These are phyloP conservation scores for Zygnema cylindricum DNA, from an alignment of 139 green algal genomes.

Conservation along the genomic window DNA sequence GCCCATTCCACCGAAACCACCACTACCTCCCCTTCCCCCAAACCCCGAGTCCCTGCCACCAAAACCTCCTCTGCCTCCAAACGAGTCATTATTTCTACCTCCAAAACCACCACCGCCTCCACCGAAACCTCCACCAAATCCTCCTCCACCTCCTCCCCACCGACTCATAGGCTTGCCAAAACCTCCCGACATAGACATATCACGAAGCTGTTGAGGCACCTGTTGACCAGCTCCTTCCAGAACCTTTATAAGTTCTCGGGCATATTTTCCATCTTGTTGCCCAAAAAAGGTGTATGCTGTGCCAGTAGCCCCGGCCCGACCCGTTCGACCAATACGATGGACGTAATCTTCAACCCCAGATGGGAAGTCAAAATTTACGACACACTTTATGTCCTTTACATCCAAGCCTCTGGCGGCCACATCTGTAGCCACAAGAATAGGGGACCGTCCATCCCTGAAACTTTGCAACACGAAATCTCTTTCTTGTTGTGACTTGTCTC, in stretches of 20 bases:
- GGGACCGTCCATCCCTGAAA: constrained; percentile 65
- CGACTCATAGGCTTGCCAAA: constrained; percentile 26
- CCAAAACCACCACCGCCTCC: constrained; percentile 21
- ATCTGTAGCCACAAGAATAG: constrained; percentile 76
- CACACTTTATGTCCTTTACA: constrained; percentile 80
- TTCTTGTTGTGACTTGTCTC: constrained; percentile 94
- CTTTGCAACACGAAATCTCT: constrained; percentile 81
- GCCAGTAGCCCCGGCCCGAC: constrained; percentile 75
- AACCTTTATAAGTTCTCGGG: constrained; percentile 58
- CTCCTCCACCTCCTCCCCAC: constrained; percentile 45
- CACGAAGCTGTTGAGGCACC: constrained; percentile 45
- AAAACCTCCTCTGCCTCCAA: background rate
- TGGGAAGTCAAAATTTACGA: constrained; percentile 83
- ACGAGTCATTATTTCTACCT: background rate
- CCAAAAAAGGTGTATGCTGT: constrained; percentile 85
- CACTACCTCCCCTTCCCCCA: constrained; percentile 13
- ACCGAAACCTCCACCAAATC: constrained; percentile 10
- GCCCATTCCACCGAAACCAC: background rate
- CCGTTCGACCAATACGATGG: constrained; percentile 83
- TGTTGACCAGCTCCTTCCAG: constrained; percentile 53
- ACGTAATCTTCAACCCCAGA: constrained; percentile 89
- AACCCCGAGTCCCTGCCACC: background rate
- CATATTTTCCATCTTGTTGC: constrained; percentile 60
- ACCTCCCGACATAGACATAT: constrained; percentile 32
- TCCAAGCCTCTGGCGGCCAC: constrained; percentile 79